These are phyloP conservation scores for Phytopythium aichiense DNA, from an alignment of 352 stramenopile species.

Conservation along the genomic window DNA sequence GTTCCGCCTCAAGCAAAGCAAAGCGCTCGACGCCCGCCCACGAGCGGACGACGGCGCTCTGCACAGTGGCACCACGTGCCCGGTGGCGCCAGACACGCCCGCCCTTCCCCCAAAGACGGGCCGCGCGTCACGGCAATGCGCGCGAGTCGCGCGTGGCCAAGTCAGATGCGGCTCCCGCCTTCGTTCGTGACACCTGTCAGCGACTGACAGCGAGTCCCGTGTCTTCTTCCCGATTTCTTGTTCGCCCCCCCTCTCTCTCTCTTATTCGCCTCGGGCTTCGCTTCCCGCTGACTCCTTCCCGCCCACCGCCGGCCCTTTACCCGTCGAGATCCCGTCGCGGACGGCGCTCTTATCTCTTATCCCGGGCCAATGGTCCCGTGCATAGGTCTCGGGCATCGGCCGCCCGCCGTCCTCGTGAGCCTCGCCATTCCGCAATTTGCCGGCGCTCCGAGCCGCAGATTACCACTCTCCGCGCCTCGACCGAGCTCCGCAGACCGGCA, in stretches of 20 bases:
- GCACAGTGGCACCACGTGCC: not conserved
- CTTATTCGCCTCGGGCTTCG: not conserved
- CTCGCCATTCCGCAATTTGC: constrained; percentile 6
- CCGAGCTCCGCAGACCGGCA: not conserved
- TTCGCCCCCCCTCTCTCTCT: not conserved
- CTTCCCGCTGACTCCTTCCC: not conserved
- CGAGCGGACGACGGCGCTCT: not conserved
- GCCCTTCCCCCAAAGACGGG: constrained; percentile 5
- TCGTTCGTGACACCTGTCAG: not conserved
- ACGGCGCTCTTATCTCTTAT: not conserved
- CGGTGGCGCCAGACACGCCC: constrained; percentile 6
- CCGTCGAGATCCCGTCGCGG: not conserved
- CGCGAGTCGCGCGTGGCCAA: not conserved
- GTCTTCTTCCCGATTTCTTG: not conserved
- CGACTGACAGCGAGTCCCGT: too few relatives aligned
- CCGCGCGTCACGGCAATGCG: not conserved
- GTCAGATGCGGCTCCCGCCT: not conserved
- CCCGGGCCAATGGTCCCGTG: not conserved
- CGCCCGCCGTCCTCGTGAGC: not conserved
- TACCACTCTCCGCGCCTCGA: not conserved
- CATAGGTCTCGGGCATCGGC: too few relatives aligned
- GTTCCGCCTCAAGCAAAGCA: too few relatives aligned
- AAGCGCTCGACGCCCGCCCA: too few relatives aligned
- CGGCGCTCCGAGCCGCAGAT: not conserved
- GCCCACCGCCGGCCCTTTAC: not conserved